phyloP scores from a whole-genome alignment of 2,329 filamentous ascomycete genomes.

The Chrysoporthe puriensis region DNA sequence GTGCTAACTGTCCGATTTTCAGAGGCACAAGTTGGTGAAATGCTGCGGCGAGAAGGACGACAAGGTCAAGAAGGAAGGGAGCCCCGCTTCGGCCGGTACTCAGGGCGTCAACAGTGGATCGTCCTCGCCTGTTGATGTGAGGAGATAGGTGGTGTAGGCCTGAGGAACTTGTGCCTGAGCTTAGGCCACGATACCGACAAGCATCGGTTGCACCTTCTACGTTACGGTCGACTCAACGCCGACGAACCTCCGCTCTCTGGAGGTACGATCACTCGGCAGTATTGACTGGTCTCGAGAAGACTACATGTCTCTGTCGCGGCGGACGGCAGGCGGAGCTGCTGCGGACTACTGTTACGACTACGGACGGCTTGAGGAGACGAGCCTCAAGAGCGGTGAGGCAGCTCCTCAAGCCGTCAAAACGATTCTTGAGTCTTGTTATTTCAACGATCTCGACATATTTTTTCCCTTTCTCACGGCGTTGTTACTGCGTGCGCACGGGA shows the following conservation, averaged over 20 bases:
- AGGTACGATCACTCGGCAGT: too few relatives aligned
- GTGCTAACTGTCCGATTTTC: slow-evolving; percentile 31
- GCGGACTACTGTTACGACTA: not conserved
- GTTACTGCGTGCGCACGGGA: not conserved
- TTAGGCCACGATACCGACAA: too few relatives aligned
- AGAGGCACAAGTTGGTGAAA: slow-evolving; percentile 68
- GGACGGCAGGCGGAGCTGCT: not conserved
- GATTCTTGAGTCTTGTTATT: not conserved
- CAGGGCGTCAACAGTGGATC: slow-evolving; percentile 28
- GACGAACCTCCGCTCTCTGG: too few relatives aligned
- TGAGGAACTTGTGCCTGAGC: not conserved
- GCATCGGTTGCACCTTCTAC: too few relatives aligned
- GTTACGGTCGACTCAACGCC: too few relatives aligned
- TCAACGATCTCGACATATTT: not conserved
- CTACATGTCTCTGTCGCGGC: too few relatives aligned
- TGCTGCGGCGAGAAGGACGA: slow-evolving; percentile 56
- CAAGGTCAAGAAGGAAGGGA: slow-evolving; percentile 28
- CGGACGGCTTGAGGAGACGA: not conserved
- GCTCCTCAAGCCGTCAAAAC: not conserved
- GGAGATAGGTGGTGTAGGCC: slow-evolving; percentile 18
- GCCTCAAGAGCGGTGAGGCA: not conserved
- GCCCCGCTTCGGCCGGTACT: slow-evolving; percentile 22
- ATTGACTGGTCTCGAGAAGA: too few relatives aligned
- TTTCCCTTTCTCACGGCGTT: not conserved
- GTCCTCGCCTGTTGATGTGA: slow-evolving; percentile 29